Conservation (phyloP, 176 grass and related monocot species). For the Carex kokanica region DNA sequence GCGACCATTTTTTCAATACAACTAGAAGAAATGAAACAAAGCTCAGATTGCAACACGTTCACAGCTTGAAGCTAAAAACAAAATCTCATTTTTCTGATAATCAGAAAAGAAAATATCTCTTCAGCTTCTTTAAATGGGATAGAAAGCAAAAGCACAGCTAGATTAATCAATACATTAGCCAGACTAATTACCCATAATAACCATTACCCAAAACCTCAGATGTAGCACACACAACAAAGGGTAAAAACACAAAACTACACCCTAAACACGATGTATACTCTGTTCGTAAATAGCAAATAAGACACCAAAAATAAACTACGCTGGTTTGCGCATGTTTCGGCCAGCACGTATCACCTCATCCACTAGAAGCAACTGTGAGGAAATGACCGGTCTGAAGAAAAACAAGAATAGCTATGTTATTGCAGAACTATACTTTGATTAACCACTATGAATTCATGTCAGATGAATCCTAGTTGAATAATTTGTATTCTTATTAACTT, state of each 20-base stretch:
- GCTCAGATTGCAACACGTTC: background rate
- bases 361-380: slow-evolving; percentile 83
- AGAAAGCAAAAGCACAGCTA: background rate
- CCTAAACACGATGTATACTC: background rate
- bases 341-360: slow-evolving; percentile 93
- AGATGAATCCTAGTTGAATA: background rate
- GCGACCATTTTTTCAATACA: too few species aligned
- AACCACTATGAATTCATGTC: background rate
- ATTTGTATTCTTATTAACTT: background rate
- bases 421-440: background rate
- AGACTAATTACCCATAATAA: background rate
- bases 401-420: background rate
- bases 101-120: background rate
- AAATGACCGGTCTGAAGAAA: slow-evolving; percentile 74
- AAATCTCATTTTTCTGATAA: slow-evolving; percentile 13
- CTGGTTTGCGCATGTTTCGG: slow-evolving; percentile 93
- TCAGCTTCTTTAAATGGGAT: background rate
- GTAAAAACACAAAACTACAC: background rate
- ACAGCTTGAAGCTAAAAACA: background rate
- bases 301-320: slow-evolving; percentile 30
- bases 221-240: background rate
- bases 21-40: background rate
- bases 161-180: background rate
- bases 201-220: background rate
- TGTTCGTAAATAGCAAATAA: background rate